Percentiles rank a stretch among this genome's conserved stretches.
Evolutionary conservation across 2,329 filamentous ascomycete species (phyloP).

Genomic region (Paecilomyces dactylethromorphus): DNA sequence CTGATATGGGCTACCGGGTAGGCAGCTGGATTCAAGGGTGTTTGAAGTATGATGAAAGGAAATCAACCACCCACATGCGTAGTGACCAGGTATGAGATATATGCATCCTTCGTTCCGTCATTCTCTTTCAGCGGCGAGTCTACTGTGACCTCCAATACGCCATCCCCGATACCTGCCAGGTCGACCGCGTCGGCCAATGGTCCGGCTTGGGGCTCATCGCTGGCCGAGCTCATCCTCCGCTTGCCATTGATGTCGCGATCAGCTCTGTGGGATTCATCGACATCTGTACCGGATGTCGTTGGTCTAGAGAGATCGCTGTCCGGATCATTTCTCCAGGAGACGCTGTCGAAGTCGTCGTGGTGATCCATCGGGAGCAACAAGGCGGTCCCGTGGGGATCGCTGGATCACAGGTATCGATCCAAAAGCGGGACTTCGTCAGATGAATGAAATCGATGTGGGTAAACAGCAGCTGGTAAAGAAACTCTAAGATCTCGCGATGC

Average conservation of each 20-base stretch:
- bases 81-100: conserved; percentile 90
- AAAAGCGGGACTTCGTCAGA: neutral
- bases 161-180: conserved; percentile 60
- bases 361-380: conserved; percentile 34
- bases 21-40: conserved; percentile 10
- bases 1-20: neutral
- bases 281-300: conserved; percentile 35
- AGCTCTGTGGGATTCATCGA: conserved; percentile 25
- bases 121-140: conserved; percentile 86
- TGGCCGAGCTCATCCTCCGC: conserved; percentile 40
- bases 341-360: conserved; percentile 70
- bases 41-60: conserved; percentile 7
- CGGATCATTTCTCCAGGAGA: conserved; percentile 66
- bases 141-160: conserved; percentile 77
- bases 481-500: neutral
- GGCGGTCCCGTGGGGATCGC: conserved; percentile 6
- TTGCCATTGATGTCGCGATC: conserved; percentile 42
- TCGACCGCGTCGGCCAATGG: conserved; percentile 50
- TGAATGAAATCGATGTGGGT: neutral
- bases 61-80: conserved; percentile 60
- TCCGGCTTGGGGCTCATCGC: conserved; percentile 43
- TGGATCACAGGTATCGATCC: neutral
- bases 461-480: neutral
- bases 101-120: conserved; percentile 92
- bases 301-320: conserved; percentile 42